Evolutionary conservation across 257 asterid species (phyloP), one percentile per base, ranked within the genome.

Genomic region (Paraleonurus japonicus): DNA sequence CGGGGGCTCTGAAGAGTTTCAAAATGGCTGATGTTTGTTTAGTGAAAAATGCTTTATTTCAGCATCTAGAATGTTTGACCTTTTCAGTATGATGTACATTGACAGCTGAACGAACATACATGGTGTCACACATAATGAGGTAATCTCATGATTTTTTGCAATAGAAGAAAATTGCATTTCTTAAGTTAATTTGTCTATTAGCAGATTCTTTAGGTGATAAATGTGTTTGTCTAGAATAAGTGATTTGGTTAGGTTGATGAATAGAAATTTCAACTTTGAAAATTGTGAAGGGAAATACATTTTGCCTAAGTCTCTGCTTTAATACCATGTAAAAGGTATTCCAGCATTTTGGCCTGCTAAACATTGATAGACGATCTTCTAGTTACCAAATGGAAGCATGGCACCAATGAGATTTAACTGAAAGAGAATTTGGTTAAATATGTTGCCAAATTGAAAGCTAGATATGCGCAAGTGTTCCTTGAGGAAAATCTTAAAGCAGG

Each of bases 401-500:
- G 54, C n/a, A 23, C 28, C 67, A 26, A 24, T 58, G 15, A 33
- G n/a, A 57, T 23, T 11, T 41, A 16, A 22, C 27, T 58, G 67
- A 26, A 59, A 71, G 37, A 47, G 27, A 15, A 30, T 17, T 32
- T 61, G 19, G 30, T 30, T 47, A 61, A 72, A 28, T 33, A 30
- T 71, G 69, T 15, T 43, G 23, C 69, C 17, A 20, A 26, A 33
- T 20, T 72, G 63, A 62, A 62, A 43, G 30, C 27, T 27, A 59
- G 50, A 43, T n/a, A 27, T 28, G 23, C 48, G 23, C 48, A 45
- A 24, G 59, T 35, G 19, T 57, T 20, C 28, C 41, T 23, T 57
- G 20, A 27, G 24, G 67, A 57, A 23, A 43, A 43, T 13, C 19
- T 43, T 13, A 13, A 13, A 43, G 17, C 19, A 43, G 51, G 15